Percentiles rank a stretch among this genome's conserved stretches.
Conservation (phyloP, 352 stramenopile genomes). For the Phytophthora fragariaefolia region DNA sequence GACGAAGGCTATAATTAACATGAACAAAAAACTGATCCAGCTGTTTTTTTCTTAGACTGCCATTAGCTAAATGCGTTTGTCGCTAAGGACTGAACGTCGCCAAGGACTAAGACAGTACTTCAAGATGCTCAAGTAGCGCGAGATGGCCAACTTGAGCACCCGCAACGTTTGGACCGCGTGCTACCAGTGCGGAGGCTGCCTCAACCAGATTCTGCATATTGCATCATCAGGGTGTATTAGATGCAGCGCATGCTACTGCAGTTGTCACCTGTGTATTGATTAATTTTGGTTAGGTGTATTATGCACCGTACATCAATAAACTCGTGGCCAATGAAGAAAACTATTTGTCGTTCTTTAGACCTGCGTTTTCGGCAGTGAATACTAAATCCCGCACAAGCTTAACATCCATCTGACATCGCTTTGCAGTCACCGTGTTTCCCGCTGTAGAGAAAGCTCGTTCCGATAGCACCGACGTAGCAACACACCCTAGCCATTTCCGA, state of each 20-base stretch:
- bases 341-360: not conserved
- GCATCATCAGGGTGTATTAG: not conserved
- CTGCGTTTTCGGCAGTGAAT: not conserved
- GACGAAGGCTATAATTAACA: too few relatives aligned
- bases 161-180: not conserved
- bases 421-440: not conserved
- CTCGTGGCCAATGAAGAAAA: not conserved
- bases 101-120: too few relatives aligned
- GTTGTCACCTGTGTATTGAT: not conserved
- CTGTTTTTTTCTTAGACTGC: too few relatives aligned
- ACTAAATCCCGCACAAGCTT: not conserved
- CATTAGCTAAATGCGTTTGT: too few relatives aligned
- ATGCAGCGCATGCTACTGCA: not conserved
- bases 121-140: too few relatives aligned
- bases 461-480: not conserved
- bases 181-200: not conserved
- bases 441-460: not conserved
- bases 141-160: not conserved
- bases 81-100: too few relatives aligned
- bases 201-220: not conserved
- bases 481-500: not conserved
- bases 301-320: not conserved
- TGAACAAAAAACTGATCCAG: too few relatives aligned
- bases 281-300: not conserved
- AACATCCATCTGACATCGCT: not conserved